Base-by-base conservation (phyloP, 1,139 yeast species). In the Kodamaea alishanica region DNA sequence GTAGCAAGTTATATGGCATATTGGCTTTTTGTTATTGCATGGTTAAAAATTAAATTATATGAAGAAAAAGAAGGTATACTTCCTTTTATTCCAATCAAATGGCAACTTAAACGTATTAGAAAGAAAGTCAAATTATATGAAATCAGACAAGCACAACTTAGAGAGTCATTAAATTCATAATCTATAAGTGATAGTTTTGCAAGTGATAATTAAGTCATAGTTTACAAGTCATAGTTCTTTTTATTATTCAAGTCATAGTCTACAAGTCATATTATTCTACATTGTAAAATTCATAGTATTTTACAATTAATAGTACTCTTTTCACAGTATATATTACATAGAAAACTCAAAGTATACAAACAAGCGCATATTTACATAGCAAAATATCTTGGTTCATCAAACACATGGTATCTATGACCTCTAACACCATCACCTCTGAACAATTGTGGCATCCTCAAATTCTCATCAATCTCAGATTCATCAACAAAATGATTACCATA, bases 371-470 rank as follows among this genome's bases (percentile, higher is more conserved):
- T n/a, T n/a, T 42, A 43, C 27, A 62, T 73, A 27, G 69, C 74
- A 57, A 78, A 88, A 59, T 90, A 90, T 49, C 95, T 76, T 2
- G 89, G 89, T 58, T 85, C 95, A 50, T 88, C 92, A 61, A 92
- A 89, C 1, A 92, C 98, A 62, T 92, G 97, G 68, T 85, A 92
- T 48, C 79, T 72, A 61, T 92, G 98, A 1, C 92, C 97, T 51
- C 97, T 79, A 23, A 89, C 90, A 33, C 98, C 98, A 34, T 85
- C 89, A n/a, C 96, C 97, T 48, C 79, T 73, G 62, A 92, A 88
- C 51, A 77, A 62, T n/a, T 67, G 65, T 2, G 98, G 98, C 79
- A 89, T 88, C 51, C 87, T 73, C 54, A 82, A 70, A 33, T 76
- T 81, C 41, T 71, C 74, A 9, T 79, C 77, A 22, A 88, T 81